Conservation (phyloP, 2,329 filamentous ascomycete species). For the Alternaria incomplexa region DNA sequence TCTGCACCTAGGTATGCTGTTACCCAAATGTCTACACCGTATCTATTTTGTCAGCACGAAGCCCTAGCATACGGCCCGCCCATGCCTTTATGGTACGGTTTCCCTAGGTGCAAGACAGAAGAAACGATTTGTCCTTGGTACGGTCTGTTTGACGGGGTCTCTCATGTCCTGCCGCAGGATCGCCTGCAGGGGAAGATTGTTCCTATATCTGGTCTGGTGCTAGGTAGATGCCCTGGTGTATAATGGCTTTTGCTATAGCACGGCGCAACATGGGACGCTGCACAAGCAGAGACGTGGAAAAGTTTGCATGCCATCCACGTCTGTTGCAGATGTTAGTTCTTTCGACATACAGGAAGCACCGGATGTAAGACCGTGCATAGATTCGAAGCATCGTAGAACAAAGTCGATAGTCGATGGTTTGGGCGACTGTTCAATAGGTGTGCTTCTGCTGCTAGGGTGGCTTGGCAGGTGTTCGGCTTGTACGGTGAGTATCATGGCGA, state of each 20-base stretch:
- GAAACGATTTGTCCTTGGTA: background rate
- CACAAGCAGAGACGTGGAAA: background rate
- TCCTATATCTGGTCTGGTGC: slow-evolving; percentile 2
- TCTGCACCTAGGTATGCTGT: background rate
- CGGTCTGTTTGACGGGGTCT: background rate
- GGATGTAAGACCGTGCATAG: background rate
- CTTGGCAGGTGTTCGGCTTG: background rate
- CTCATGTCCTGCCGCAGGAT: background rate
- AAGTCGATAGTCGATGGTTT: background rate
- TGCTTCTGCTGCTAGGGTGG: slow-evolving; percentile 1
- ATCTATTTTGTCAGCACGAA: background rate
- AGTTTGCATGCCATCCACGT: slow-evolving; percentile 1
- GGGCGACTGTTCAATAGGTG: background rate
- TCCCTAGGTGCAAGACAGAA: background rate
- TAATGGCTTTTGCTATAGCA: slow-evolving; percentile 11
- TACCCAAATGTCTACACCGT: background rate
- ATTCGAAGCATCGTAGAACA: slow-evolving; percentile 3
- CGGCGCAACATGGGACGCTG: background rate
- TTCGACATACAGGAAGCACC: background rate
- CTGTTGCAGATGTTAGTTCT: background rate
- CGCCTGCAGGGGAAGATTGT: slow-evolving; percentile 7
- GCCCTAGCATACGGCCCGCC: background rate
- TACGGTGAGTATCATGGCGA: background rate
- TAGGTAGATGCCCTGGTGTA: background rate
- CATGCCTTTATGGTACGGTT: background rate